Conservation (phyloP, 495 filamentous ascomycete species). For the Sordaria brevicollis region DNA sequence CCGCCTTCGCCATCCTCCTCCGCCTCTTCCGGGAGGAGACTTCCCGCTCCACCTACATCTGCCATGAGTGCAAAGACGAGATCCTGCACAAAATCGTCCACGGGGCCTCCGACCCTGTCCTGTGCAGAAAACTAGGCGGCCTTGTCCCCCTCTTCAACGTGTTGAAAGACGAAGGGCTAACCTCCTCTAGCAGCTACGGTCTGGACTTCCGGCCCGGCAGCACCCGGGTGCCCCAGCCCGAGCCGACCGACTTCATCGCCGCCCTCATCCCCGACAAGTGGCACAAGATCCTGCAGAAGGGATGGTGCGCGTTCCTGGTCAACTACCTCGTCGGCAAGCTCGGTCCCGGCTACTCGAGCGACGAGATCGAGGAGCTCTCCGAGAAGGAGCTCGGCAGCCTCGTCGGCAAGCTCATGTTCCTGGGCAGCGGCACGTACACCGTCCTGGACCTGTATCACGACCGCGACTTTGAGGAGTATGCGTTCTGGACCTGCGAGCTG, state of each 20-base stretch:
- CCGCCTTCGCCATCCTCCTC: background rate
- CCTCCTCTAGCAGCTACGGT: background rate
- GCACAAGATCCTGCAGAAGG: background rate
- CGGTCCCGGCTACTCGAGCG: background rate
- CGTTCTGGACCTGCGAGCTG: background rate
- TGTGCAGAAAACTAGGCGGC: background rate
- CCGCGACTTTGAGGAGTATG: background rate
- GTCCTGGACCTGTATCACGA: background rate
- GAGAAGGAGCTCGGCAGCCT: background rate
- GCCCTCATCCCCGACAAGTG: background rate
- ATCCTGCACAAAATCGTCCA: background rate
- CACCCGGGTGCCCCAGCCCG: background rate
- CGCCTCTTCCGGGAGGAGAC: background rate
- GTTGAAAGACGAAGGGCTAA: background rate
- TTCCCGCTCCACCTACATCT: background rate
- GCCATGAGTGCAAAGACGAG: background rate
- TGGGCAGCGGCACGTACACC: background rate
- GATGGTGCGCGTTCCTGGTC: background rate
- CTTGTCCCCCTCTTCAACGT: background rate
- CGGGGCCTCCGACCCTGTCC: background rate
- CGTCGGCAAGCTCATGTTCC: background rate
- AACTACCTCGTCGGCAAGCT: background rate
- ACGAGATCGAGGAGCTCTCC: background rate
- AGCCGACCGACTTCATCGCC: background rate
- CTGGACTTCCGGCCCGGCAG: background rate